Base-by-base conservation (phyloP, 2,329 filamentous ascomycete species). In the Exutisphaerella laricina region DNA sequence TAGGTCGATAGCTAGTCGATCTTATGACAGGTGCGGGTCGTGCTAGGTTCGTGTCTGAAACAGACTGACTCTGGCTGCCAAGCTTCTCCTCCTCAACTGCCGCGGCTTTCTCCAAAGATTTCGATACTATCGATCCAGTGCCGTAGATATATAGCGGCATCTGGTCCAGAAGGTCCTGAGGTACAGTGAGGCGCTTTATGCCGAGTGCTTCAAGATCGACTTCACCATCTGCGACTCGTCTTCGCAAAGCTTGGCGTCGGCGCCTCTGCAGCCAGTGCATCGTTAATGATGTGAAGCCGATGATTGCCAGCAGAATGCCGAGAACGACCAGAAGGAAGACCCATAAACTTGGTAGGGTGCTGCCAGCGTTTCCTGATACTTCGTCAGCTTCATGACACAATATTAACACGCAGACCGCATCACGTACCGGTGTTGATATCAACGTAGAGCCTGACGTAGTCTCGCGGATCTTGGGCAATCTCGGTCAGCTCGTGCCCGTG, bases 181-280 rank as follows among this genome's bases (percentile, higher is more conserved):
- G 88, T 0, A 96, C 85, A 2, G 79, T 86, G 17, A 95, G 67
- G 10, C 84, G 78, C 59, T 87, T 90, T 54, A 96, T 86, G 2
- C 88, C 89, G 53, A 95, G 74, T 2, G 80, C 80, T 64, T 96
- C 89, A 3, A 96, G 71, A 58, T 96, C 86, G 14, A 94, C 81
- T 54, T 95, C 85, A 39, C 90, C 89, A 5, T 72, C 74, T 45
- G 79, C 73, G 12, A 96, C 82, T 9, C 88, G 79, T 35, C 78
- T 75, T 38, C 79, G 78, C 8, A 97, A 69, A 1, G 72, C 72
- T 17, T 73, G 73, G 6, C 89, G 79, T 21, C 88, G 79, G 35
- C 79, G 75, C 25, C 80, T 77, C 61, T 94, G 87, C 21, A 92
- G 70, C 16, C 82, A 70, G 55, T 92, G 88, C 84, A 92, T 94